phyloP scores from a whole-genome alignment of 352 stramenopile species.

The Phytophthora foliorum region DNA sequence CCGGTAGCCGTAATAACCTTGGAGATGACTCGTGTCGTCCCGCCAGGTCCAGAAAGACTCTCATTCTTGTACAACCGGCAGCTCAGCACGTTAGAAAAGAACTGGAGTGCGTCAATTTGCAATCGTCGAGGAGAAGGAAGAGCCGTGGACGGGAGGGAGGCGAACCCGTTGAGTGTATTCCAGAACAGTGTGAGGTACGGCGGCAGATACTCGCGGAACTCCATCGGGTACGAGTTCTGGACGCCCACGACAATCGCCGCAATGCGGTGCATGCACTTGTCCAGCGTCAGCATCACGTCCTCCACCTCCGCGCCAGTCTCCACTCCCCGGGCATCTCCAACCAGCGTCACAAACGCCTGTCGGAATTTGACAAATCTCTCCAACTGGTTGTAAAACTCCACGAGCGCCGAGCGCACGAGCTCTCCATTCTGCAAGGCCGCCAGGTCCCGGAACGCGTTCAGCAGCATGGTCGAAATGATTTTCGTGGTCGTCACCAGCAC shows the following conservation, averaged over 20 bases:
- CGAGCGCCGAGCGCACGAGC: constrained; percentile 63
- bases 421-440: constrained; percentile 60
- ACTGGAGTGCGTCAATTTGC: constrained; percentile 83
- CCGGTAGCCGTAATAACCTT: constrained; percentile 87
- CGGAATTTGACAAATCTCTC: constrained; percentile 67
- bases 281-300: constrained; percentile 36
- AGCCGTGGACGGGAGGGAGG: not conserved
- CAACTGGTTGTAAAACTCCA: constrained; percentile 79
- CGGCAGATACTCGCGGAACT: constrained; percentile 83
- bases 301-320: constrained; percentile 15
- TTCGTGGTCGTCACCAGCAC: constrained; percentile 69
- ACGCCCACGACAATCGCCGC: constrained; percentile 72
- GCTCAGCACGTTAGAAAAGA: constrained; percentile 85
- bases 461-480: constrained; percentile 71
- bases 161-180: constrained; percentile 53
- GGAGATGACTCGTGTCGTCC: constrained; percentile 53
- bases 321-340: constrained; percentile 3
- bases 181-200: constrained; percentile 78
- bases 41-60: constrained; percentile 53
- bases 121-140: constrained; percentile 43
- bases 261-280: constrained; percentile 78
- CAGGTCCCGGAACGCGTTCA: constrained; percentile 80
- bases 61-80: constrained; percentile 86
- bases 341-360: constrained; percentile 26
- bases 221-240: constrained; percentile 85